These are phyloP conservation scores for Leishmania gerbilli DNA, from an alignment of 208 protist species.

Conservation along the genomic window DNA sequence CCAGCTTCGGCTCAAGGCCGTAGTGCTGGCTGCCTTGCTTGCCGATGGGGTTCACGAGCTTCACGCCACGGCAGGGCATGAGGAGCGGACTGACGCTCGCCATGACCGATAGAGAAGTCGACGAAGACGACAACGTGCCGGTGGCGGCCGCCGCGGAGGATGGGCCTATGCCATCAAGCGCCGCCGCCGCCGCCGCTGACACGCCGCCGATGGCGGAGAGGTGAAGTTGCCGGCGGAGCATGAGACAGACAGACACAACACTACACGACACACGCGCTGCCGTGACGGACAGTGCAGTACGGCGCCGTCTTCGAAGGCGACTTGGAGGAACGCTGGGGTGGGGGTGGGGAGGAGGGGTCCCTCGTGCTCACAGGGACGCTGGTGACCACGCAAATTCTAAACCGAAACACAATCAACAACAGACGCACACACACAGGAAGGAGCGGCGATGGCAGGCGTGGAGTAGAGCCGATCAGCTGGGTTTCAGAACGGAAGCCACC, in stretches of 20 bases:
- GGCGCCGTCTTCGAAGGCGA: not conserved
- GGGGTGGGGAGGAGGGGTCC: not conserved
- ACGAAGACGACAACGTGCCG: not conserved
- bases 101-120: not conserved
- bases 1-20: constrained; percentile 78
- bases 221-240: constrained; percentile 20
- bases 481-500: too few relatives aligned
- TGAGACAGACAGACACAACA: not conserved
- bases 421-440: not conserved
- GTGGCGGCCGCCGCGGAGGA: not conserved
- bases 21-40: constrained; percentile 90
- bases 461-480: too few relatives aligned
- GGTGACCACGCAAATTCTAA: not conserved
- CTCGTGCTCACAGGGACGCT: too few relatives aligned
- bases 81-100: constrained; percentile 7
- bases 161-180: not conserved
- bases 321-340: not conserved
- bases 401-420: not conserved
- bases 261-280: not conserved
- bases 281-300: not conserved
- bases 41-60: constrained; percentile 83
- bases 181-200: not conserved
- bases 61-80: constrained; percentile 43
- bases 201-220: not conserved
- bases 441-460: not conserved